Base-by-base conservation (phyloP, 176 grass and related monocot genomes). In the Avena eriantha region DNA sequence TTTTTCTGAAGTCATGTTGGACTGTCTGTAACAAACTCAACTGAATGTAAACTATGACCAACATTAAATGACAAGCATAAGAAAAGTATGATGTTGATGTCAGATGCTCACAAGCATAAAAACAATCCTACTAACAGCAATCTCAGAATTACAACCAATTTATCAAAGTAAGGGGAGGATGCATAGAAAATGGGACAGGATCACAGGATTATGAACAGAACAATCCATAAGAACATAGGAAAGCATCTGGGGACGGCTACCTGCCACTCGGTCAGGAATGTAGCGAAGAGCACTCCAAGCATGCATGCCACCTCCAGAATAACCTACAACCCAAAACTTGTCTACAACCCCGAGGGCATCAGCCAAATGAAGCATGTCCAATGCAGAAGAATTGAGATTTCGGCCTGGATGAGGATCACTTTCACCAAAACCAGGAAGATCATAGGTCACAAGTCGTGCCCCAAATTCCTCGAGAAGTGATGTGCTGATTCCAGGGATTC, bases 361-460 rank as follows among this genome's bases (percentile, higher is more conserved):
- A 14, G 90, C 97, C 88, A 98, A 88, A 74, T 98, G 85, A 86
- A 98, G 94, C 94, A 98, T 94, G 88, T 98, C 97, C 15, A 90
- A 65, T 58, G 97, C 97, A 61, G 97, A 99, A 83, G 97, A 94
- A 77, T 94, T 99, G 43, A 96, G 93, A 87, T 96, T 78, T 80
- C 94, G 91, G 63, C 87, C 47, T 18, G 87, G 89, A 81, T 99
- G 93, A 43, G 89, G 97, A 92, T 99, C 97, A 73, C 97, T 99
- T 94, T 99, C 97, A 83, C 97, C 97, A 92, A 99, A 99, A 90
- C 97, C 97, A 74, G 97, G 97, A 80, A 99, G 93, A 86, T 99
- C 97, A 60, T 96, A 99, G 60, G 92, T 93, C 46, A 99, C 77
- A 76, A 99, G 91, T 74, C 85, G 92, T 41, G 86, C 94, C 72